Evolutionary conservation across 1,284 basidiomycete genomes (phyloP), one percentile per base, ranked within the genome.

Genomic region (Meira miltonrushii): DNA sequence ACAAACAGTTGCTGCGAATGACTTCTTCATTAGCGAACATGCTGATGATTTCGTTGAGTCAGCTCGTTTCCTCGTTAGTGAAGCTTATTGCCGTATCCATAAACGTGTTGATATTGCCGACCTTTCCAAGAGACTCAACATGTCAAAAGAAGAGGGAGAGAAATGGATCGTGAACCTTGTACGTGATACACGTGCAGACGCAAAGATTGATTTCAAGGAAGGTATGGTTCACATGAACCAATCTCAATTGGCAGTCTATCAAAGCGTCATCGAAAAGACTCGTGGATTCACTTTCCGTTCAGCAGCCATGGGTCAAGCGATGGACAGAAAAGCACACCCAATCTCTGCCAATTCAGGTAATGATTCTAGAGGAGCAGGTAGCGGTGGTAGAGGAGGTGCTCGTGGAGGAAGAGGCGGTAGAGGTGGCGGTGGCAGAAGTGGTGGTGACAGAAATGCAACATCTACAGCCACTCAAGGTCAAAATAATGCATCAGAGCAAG

Each of bases 121-220:
- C 76, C 84, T 98, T 37, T 94, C 92, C 15, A 87, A 90, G 75
- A 87, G 93, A 12, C 84, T 98, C 39, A 96, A 96, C 80, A 84
- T 97, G 57, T 88, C 88, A 23, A 85, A 84, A 57, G 92, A 92
- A 70, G 94, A 97, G 74, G 95, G 94, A 59, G 94, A 97, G 79
- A 95, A 95, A 79, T 98, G 94, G 94, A 94, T 98, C 67, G 94
- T 96, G 72, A 96, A 95, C 82, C 87, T 97, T 60, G 94, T 97
- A 72, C 86, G 92, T 53, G 95, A 97, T 80, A 95, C 93, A 25
- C 86, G 91, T 58, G 91, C 95, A 85, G 92, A 98, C 74, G 92
- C 92, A 58, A 96, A 95, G 82, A 96, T 97, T 68, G 93, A 97
- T 80, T 84, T 96, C 52, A 91, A 94, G 81, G 91, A 92, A 82